Conservation (phyloP, 1,139 yeast species). For the Suhomyces maxii region DNA sequence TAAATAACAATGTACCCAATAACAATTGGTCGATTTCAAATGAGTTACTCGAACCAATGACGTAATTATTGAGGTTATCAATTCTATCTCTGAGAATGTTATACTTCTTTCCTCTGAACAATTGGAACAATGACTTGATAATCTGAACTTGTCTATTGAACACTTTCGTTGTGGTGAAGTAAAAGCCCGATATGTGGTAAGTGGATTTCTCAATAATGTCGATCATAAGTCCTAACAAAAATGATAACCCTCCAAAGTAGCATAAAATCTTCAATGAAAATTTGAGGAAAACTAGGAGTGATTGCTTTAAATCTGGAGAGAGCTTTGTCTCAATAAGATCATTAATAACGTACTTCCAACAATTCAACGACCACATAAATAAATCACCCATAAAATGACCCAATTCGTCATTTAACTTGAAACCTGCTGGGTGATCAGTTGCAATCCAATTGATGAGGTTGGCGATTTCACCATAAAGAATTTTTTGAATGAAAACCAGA, state of each 20-base stretch:
- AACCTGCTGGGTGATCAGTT: constrained; percentile 84
- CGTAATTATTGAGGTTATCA: constrained; percentile 54
- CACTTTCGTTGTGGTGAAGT: constrained; percentile 74
- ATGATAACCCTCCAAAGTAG: constrained; percentile 64
- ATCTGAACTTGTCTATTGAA: constrained; percentile 74
- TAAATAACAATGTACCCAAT: constrained; percentile 85
- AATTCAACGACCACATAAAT: constrained; percentile 77
- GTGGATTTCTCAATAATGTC: constrained; percentile 68
- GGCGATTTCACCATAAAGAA: constrained; percentile 39
- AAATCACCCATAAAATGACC: constrained; percentile 86
- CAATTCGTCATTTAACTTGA: constrained; percentile 84
- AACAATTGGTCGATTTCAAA: constrained; percentile 85
- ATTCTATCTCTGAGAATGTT: constrained; percentile 82
- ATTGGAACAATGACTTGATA: constrained; percentile 71
- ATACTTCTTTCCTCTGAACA: constrained; percentile 87
- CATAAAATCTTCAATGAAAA: constrained; percentile 24
- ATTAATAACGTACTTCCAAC: constrained; percentile 49
- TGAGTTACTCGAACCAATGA: constrained; percentile 44
- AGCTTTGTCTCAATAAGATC: constrained; percentile 14
- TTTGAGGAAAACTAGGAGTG: background rate
- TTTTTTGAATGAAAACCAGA: constrained; percentile 31
- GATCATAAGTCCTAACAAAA: constrained; percentile 62
- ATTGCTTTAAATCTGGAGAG: constrained; percentile 1
- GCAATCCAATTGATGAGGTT: constrained; percentile 71
- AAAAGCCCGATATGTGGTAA: constrained; percentile 73